Conservation (phyloP, 1,284 basidiomycete genomes). For the Apiotrichum sp. region DNA sequence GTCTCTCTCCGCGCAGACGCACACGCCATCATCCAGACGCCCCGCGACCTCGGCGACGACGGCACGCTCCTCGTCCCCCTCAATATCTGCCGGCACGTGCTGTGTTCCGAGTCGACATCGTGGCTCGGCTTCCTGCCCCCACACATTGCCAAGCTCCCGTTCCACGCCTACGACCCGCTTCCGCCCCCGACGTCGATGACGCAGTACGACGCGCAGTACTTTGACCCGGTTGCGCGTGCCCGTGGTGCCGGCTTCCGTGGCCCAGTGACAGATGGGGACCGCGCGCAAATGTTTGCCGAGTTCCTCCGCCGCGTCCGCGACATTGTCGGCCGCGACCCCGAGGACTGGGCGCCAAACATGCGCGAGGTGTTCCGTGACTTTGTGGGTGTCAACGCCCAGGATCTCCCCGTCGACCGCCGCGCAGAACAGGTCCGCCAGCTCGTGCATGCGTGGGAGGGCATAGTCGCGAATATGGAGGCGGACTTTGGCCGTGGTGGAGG, state of each 20-base stretch:
- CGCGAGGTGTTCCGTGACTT: slow-evolving; percentile 13
- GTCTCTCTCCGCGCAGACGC: slow-evolving; percentile 27
- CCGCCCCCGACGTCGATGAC: slow-evolving; percentile 59
- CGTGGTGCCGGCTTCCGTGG: slow-evolving; percentile 11
- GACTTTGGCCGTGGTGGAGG: background rate
- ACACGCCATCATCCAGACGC: slow-evolving; percentile 44
- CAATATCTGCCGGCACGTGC: slow-evolving; percentile 65
- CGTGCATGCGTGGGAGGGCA: slow-evolving; percentile 15
- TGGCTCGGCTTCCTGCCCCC: slow-evolving; percentile 67
- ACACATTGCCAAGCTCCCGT: slow-evolving; percentile 45
- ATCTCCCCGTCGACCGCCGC: slow-evolving; percentile 12
- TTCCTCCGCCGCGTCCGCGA: slow-evolving; percentile 15
- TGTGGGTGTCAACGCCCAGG: slow-evolving; percentile 8
- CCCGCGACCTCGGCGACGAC: slow-evolving; percentile 30
- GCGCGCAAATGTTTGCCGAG: slow-evolving; percentile 10
- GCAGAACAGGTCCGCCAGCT: slow-evolving; percentile 10
- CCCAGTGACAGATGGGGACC: background rate
- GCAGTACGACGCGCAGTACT: slow-evolving; percentile 65
- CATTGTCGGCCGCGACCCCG: slow-evolving; percentile 8
- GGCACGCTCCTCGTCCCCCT: slow-evolving; percentile 32
- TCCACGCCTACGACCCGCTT: slow-evolving; percentile 71
- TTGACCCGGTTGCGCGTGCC: slow-evolving; percentile 42
- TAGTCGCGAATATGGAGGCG: slow-evolving; percentile 7
- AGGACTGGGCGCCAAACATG: slow-evolving; percentile 11
- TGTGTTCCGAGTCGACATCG: slow-evolving; percentile 59